Evolutionary conservation across 305 asterid genomes (phyloP), one percentile per base, ranked within the genome.

Genomic region (Fraxinus sp.): DNA sequence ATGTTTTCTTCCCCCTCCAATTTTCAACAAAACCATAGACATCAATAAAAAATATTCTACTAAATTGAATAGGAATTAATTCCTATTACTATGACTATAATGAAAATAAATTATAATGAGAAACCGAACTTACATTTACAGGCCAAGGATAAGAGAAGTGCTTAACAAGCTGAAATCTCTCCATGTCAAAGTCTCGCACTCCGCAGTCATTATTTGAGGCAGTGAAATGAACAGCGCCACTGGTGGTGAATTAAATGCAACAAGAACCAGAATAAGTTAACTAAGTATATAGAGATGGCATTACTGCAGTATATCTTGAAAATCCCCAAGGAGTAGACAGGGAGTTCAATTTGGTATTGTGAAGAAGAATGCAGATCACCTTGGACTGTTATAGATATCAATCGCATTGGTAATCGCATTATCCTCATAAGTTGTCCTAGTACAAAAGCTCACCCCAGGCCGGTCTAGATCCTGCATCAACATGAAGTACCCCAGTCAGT

Each of bases 331-430:
- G 68, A 26, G 24, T 28, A n/a, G 16, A 37, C 18, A 68, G 28
- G 28, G 71, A 26, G 76, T 24, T 59, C 30, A 72, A 71, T 26
- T 78, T 79, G 22, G 71, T 16, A 24, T 62, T 36, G 20, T 74
- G 46, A 49, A 41, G n/a, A 78, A 44, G 66, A 82, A 68, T 79
- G 64, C 81, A 78, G 73, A 75, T 81, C 74, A 90, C 94, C 94
- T 91, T 80, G 88, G 93, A 83, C 86, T 81, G 80, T 88, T 85
- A 83, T 92, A 92, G 46, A 91, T 92, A 80, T 92, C 95, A 6
- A 92, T 86, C 28, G 93, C 95, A 82, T 92, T 92, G 26, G 93
- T 92, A 71, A 92, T 90, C 32, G 95, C 95, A 85, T 92, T 92
- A 78, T 92, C 95, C 76, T 90, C 94, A 83, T 90, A 90, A 73